Evolutionary conservation across 2,329 filamentous ascomycete species (phyloP), one percentile per base, ranked within the genome.

Genomic region (Biscogniauxia sp.): DNA sequence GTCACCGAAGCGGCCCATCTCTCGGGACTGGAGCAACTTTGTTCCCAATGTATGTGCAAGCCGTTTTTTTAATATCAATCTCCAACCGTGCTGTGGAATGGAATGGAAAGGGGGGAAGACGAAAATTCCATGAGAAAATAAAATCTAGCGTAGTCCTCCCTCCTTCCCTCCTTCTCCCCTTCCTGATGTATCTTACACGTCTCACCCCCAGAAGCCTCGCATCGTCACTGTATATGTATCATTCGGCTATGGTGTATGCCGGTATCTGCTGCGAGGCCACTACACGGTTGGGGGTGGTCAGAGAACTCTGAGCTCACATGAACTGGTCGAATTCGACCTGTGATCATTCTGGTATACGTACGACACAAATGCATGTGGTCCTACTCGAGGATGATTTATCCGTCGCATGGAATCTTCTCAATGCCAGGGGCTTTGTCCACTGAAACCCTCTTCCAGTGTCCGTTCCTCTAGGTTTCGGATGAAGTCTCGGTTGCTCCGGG

Each of bases 381-480:
- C 32, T 56, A 51, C 58, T 64, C 20, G 20, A 26, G 57, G 25
- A 51, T 59, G 25, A 51, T 59, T 50, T 61, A 51, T 45, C 56
- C 37, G 28, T 60, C 56, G 51, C 55, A 54, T 53, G 56, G 53
- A 57, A 53, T 50, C 55, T 64, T 74, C 57, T 79, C 89, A 96
- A 76, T 95, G 91, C 80, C 88, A 88, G 56, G 82, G 79, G 61
- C 77, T 82, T 72, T 85, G 86, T 65, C 85, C 81, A 20, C 64
- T 91, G 72, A 93, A 97, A 1, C 93, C 92, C 76, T 98, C 94
- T 75, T 97, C 94, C 59, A 98, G 80, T 1, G 93, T 97, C 41
- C 95, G 86, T 77, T 98, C 95, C 77, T 99, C 95, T 64, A 99
- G 80, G 64, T 91, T 97, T 58, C 95, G 88, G 69, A 99, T 96